Evolutionary conservation across 2,329 filamentous ascomycete genomes (phyloP), one percentile per base, ranked within the genome.

Genomic region (Penicillium sp.): DNA sequence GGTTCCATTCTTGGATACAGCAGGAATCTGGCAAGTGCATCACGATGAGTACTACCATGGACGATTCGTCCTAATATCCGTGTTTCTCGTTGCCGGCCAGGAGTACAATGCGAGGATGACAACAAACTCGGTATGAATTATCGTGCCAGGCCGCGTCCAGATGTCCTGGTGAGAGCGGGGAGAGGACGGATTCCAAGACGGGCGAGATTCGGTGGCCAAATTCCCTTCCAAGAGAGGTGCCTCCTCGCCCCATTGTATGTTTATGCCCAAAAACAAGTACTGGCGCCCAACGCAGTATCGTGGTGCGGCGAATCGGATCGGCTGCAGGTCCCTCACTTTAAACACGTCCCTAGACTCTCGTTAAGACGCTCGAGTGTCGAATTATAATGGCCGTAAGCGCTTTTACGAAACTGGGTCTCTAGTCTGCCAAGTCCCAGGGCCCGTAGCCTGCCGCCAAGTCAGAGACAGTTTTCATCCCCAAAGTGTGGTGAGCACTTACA

Each of bases 331-430:
- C 22, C 27, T 63, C 56, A 63, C 56, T 56, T 60, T 43, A 79
- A 61, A 62, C 76, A 79, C 16, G 72, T 74, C 22, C 72, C 72
- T 58, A 78, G 62, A 55, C 73, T 78, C 55, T 78, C 75, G 57
- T 79, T 79, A 25, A 79, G 59, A 56, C 76, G 72, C 54, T 71
- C 68, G 44, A 79, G 57, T 4, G 75, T 77, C 45, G 69, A 65
- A 50, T 74, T 69, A 54, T 76, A 76, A 50, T 77, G 74, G n/a
- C 66, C 56, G 48, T 66, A 69, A 28, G 68, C 64, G 44, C 66
- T 65, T 45, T 63, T 63, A 25, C 70, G 69, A n/a, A 74, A 52
- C 39, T 60, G 56, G 14, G 51, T 51, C 33, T 70, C 61, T 48
- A 46, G 58, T 33, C 55, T 61, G 28, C 63, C 56, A 41, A 68